Base-by-base conservation (phyloP, 345 rosid genomes). In the Sonneratia caseolaris region DNA sequence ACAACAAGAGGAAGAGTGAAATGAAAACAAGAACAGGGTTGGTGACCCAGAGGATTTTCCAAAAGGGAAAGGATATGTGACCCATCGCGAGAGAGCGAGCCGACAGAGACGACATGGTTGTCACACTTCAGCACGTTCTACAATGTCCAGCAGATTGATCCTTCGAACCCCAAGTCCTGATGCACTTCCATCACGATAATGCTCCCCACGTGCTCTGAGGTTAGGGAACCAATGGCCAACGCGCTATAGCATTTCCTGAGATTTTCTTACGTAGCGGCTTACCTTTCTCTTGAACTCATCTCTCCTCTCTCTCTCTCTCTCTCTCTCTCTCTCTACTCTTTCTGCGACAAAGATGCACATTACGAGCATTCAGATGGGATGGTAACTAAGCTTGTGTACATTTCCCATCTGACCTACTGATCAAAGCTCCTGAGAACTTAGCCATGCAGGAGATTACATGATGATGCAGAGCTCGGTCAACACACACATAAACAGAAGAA, bases 221-320 rank as follows among this genome's bases (percentile, higher is more conserved):
- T 3, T 51, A 51, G 18, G 57, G 21, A 51, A 16, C n/a, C n/a
- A 18, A 15, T 2, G 22, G 59, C 4, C 59, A 27, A 27, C 18
- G 22, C 45, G 9, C 37, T 68, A 69, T 70, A 84, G 69, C 86
- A 84, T 84, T 79, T 89, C 89, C 79, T 89, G 94, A 43, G 94
- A 86, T 72, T 75, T 77, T 73, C 91, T 85, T 70, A 89, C 84
- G 37, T 91, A 89, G 62, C 89, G 87, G 79, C 87, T 79, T 7
- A 89, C 87, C 76, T 86, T 89, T 76, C 82, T 89, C 84, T 79
- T 89, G 89, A 89, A 89, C n/a, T 84, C 89, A 5, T 85, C 89
- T 78, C 88, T 89, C 78, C 73, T 80, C 19, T 89, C 93, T 73
- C 32, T 27, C 91, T 84, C 93, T 91, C 32, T 27, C 91, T 84